These are phyloP conservation scores for Trichoderma oligosporum DNA, from an alignment of 2,329 filamentous ascomycete species.

Conservation along the genomic window DNA sequence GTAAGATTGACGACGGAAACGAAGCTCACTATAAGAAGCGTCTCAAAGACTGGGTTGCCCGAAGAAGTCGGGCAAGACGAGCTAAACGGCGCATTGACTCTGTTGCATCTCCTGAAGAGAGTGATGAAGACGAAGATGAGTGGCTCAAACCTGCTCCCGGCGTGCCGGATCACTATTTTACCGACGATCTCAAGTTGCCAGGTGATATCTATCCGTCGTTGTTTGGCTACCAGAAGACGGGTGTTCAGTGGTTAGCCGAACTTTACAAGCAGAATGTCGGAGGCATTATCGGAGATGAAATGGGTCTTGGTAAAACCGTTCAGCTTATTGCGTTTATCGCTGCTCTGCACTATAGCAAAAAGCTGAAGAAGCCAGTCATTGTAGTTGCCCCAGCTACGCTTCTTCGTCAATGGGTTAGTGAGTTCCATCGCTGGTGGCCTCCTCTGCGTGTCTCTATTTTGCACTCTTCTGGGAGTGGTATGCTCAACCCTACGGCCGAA, in stretches of 20 bases:
- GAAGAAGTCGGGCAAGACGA: constrained; percentile 41
- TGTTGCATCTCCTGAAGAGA: constrained; percentile 37
- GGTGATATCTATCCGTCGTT: constrained; percentile 90
- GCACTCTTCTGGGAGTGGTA: constrained; percentile 92
- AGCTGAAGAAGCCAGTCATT: constrained; percentile 78
- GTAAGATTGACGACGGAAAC: constrained; percentile 79
- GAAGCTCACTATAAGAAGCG: constrained; percentile 75
- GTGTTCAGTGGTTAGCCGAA: constrained; percentile 94
- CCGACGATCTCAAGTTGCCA: constrained; percentile 73
- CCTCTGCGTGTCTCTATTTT: constrained; percentile 92
- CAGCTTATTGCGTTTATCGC: constrained; percentile 74
- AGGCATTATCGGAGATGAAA: constrained; percentile 94
- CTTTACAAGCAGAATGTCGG: constrained; percentile 85
- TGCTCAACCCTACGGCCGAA: constrained; percentile 75
- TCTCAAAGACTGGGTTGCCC: constrained; percentile 68
- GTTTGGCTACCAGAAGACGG: constrained; percentile 96
- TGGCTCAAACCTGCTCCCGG: constrained; percentile 87
- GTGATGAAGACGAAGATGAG: constrained; percentile 52
- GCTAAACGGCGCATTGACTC: constrained; percentile 39
- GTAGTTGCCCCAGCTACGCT: constrained; percentile 93
- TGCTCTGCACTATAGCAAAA: constrained; percentile 86
- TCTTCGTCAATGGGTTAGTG: constrained; percentile 95
- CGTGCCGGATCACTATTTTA: constrained; percentile 69
- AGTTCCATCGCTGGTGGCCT: constrained; percentile 99
- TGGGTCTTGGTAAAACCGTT: constrained; percentile 95